Evolutionary conservation across 164 flowering plant genomes (phyloP), one percentile per base, ranked within the genome.

Genomic region (Houttuynia cordata): DNA sequence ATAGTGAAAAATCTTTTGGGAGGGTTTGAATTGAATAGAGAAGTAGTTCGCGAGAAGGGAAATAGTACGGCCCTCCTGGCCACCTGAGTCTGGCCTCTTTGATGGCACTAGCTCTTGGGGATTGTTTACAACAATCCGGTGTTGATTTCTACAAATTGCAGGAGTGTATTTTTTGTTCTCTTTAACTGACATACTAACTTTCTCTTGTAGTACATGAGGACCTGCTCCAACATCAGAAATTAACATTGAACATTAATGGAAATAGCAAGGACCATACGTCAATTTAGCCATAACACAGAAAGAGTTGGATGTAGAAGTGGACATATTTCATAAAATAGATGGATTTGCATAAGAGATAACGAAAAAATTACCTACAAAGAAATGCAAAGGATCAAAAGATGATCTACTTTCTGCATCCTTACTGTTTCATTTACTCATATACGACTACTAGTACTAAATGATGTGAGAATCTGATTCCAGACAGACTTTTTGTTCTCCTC

Each of bases 11-110:
- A 92, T 78, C 51, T 60, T 55, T 63, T 78, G 85, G 0, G 77
- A 70, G 37, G 85, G 60, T 39, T 87, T 83, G 52, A 89, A 89
- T 58, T 80, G 70, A 34, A 92, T 96, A 3, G 78, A 76, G 65
- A 89, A 92, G 83, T 92, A 96, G 72, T 92, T 89, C 39, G 98
- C 96, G 56, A 92, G 81, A 56, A 92, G 88, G 65, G 85, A 66
- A 62, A 92, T 83, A 10, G 71, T 77, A 2, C 62, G 60, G 49
- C 96, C 98, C 64, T 92, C 89, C 30, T 66, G 59, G 22, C 98
- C 98, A 34, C 98, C 98, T 54, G 76, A 70, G 56, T 92, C 98
- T 23, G 98, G 98, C 66, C 98, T 92, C 71, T 70, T 84, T 64
- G 79, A 78, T 53, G 77, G 72, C 63, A 70, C 71, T 22, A 81